Conservation (phyloP, 2,329 filamentous ascomycete genomes). For the Coleophoma cylindrospora region DNA sequence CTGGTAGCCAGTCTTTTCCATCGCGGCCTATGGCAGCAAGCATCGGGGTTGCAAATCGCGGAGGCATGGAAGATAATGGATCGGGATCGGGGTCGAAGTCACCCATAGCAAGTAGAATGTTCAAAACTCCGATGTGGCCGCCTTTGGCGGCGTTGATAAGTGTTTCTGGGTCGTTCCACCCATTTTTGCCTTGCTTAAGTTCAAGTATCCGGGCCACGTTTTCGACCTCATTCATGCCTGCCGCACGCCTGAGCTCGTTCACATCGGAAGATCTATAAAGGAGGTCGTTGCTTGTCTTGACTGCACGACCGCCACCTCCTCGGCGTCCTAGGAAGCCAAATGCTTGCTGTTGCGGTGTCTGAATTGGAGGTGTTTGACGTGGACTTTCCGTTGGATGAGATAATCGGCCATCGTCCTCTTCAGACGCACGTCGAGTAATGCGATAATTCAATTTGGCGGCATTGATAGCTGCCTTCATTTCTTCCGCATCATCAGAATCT, state of each 20-base stretch:
- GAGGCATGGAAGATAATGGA: conserved; percentile 48
- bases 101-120: conserved; percentile 40
- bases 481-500: conserved; percentile 63
- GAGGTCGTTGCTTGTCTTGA: conserved; percentile 59
- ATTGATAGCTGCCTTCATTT: conserved; percentile 67
- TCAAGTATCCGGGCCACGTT: conserved; percentile 57
- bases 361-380: conserved; percentile 45
- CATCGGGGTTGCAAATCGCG: conserved; percentile 85
- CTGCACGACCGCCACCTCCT: conserved; percentile 46
- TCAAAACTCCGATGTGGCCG: conserved; percentile 62
- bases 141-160: conserved; percentile 89
- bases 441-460: conserved; percentile 50
- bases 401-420: conserved; percentile 47
- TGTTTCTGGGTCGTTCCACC: conserved; percentile 71
- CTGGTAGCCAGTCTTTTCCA: conserved; percentile 68
- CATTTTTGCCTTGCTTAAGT: conserved; percentile 42
- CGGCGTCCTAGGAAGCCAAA: conserved; percentile 35
- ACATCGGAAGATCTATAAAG: conserved; percentile 58
- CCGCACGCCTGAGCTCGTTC: conserved; percentile 55
- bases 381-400: conserved; percentile 55
- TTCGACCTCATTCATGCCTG: conserved; percentile 55
- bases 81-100: conserved; percentile 63
- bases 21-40: conserved; percentile 87
- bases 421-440: conserved; percentile 49
- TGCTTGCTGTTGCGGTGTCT: conserved; percentile 10